Percentiles rank a stretch among this genome's conserved stretches.
phyloP scores from a whole-genome alignment of 805 yeast genomes.

The Phaffomyces thermotolerans region DNA sequence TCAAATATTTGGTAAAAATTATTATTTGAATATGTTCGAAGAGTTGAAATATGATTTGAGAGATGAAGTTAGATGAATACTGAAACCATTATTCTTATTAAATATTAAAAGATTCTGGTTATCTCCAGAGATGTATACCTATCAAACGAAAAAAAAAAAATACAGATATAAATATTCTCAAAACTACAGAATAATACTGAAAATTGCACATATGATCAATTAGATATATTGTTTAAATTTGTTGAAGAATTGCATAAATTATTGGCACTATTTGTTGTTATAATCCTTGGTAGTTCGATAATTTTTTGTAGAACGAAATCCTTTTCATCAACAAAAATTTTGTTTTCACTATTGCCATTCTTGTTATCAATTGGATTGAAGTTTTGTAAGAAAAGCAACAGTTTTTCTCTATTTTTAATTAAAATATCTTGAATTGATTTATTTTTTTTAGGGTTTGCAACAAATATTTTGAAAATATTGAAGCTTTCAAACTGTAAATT shows the following conservation, averaged over 20 bases:
- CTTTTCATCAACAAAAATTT: slow-evolving; percentile 64
- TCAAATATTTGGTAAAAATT: slow-evolving; percentile 57
- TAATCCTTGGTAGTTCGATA: slow-evolving; percentile 58
- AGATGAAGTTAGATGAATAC: background rate
- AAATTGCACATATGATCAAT: no score
- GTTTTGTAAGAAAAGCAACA: slow-evolving; percentile 58
- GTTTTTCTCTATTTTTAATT: slow-evolving; percentile 73
- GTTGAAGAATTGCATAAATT: background rate
- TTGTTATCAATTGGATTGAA: slow-evolving; percentile 46
- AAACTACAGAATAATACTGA: background rate
- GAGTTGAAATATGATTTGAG: slow-evolving; percentile 1
- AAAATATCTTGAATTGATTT: slow-evolving; percentile 75
- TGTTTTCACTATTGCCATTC: slow-evolving; percentile 38
- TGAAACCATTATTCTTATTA: no score
- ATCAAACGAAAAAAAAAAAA: no score
- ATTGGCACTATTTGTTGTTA: slow-evolving; percentile 19
- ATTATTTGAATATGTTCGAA: slow-evolving; percentile 41
- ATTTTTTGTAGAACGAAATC: slow-evolving; percentile 74
- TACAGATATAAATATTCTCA: no score
- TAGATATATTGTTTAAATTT: no score
- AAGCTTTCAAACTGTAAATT: slow-evolving; percentile 88
- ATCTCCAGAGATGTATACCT: no score
- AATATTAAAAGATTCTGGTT: no score
- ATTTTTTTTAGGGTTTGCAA: slow-evolving; percentile 91
- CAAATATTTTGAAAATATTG: slow-evolving; percentile 87